Percentiles rank a stretch among this genome's conserved stretches.
phyloP scores from a whole-genome alignment of 2,329 filamentous ascomycete species.

The Apiospora kogelbergensis region DNA sequence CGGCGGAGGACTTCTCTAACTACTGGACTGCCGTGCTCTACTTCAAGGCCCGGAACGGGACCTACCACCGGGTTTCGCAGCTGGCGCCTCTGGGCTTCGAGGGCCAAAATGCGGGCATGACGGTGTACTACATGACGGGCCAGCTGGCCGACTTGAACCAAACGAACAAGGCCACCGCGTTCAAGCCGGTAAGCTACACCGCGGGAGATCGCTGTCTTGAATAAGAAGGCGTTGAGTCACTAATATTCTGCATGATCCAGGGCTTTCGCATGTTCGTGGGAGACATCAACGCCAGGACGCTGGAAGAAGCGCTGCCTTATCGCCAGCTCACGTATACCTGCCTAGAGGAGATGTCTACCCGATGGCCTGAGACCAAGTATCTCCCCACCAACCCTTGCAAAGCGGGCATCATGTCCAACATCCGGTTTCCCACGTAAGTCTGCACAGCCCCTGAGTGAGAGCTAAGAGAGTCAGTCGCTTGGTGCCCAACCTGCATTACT shows the following conservation, averaged over 20 bases:
- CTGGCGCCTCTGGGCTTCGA: slow-evolving; percentile 30
- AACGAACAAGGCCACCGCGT: slow-evolving; percentile 27
- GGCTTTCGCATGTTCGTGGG: slow-evolving; percentile 34
- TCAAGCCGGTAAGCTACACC: slow-evolving; percentile 24
- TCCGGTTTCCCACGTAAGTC: slow-evolving; percentile 33
- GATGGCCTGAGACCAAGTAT: slow-evolving; percentile 26
- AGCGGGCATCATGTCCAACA: slow-evolving; percentile 40
- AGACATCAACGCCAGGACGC: slow-evolving; percentile 23
- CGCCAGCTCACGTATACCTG: slow-evolving; percentile 31
- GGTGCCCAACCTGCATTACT: too few relatives aligned
- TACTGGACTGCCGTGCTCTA: slow-evolving; percentile 34
- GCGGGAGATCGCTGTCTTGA: too few relatives aligned
- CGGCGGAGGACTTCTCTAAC: slow-evolving; percentile 33
- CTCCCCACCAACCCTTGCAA: slow-evolving; percentile 37
- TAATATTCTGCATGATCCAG: slow-evolving; percentile 11
- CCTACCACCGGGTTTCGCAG: slow-evolving; percentile 21
- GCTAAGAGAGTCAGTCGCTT: too few relatives aligned
- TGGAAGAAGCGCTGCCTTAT: slow-evolving; percentile 29
- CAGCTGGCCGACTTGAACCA: slow-evolving; percentile 26
- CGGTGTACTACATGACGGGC: slow-evolving; percentile 33
- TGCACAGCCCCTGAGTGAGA: too few relatives aligned
- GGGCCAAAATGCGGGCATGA: slow-evolving; percentile 28
- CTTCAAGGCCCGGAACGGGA: slow-evolving; percentile 27
- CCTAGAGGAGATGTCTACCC: slow-evolving; percentile 30
- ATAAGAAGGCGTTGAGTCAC: background rate